Percentiles rank a stretch among this genome's conserved stretches.
Evolutionary conservation across 2,329 filamentous ascomycete genomes (phyloP).

Genomic region (Tolypocladium inflatum): DNA sequence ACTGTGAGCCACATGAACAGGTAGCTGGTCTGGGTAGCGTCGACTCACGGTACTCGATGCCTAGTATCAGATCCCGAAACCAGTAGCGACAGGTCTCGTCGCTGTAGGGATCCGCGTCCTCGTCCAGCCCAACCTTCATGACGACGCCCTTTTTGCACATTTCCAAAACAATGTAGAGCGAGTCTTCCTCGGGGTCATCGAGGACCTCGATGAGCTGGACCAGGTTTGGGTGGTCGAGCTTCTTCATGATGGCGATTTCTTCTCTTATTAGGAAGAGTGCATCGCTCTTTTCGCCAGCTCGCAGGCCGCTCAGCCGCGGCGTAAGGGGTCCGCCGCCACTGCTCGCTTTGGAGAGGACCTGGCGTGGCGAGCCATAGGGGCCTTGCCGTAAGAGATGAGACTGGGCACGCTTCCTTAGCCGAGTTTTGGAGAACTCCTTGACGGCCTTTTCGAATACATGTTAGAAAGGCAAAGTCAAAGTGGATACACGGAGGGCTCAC

Average conservation of each 20-base stretch:
- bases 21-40: too few species aligned
- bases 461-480: not conserved
- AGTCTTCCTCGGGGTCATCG: slow-evolving; percentile 92
- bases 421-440: slow-evolving; percentile 94
- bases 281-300: slow-evolving; percentile 51
- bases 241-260: slow-evolving; percentile 99
- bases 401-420: slow-evolving; percentile 80
- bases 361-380: slow-evolving; percentile 23
- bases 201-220: slow-evolving; percentile 89
- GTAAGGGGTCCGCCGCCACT: slow-evolving; percentile 9
- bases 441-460: slow-evolving; percentile 58
- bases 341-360: slow-evolving; percentile 12
- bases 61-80: slow-evolving; percentile 91
- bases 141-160: slow-evolving; percentile 98
- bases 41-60: slow-evolving; percentile 78
- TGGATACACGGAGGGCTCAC: slow-evolving; percentile 41
- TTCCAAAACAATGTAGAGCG: slow-evolving; percentile 95
- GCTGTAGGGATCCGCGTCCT: slow-evolving; percentile 71
- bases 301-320: slow-evolving; percentile 16
- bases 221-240: slow-evolving; percentile 89
- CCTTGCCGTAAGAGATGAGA: slow-evolving; percentile 66
- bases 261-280: slow-evolving; percentile 83
- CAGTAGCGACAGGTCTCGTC: slow-evolving; percentile 77
- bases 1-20: slow-evolving; percentile 1
- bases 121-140: slow-evolving; percentile 89